Percentiles rank a stretch among this genome's conserved stretches.
phyloP scores from a whole-genome alignment of 2,329 filamentous ascomycete genomes.

The Davidsoniella australis region DNA sequence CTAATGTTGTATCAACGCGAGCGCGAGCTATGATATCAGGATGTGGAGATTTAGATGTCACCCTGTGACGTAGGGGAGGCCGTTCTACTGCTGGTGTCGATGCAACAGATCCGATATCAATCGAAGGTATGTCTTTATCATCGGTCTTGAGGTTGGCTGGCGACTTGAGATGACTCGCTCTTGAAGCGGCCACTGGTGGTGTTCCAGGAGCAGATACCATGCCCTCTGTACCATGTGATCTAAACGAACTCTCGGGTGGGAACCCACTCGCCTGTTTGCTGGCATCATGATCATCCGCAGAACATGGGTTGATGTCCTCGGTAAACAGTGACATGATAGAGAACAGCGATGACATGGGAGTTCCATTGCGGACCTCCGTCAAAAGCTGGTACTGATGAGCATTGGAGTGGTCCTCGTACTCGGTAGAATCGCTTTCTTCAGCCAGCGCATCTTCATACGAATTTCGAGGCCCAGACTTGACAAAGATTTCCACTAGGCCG shows the following conservation, averaged over 20 bases:
- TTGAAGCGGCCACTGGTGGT: conserved; percentile 3
- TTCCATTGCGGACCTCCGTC: conserved; percentile 93
- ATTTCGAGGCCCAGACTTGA: conserved; percentile 56
- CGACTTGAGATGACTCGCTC: neutral
- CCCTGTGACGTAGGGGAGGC: conserved; percentile 18
- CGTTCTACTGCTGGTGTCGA: neutral
- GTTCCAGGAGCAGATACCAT: conserved; percentile 10
- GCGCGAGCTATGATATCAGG: conserved; percentile 95
- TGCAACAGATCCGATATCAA: conserved; percentile 4
- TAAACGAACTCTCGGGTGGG: neutral
- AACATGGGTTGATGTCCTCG: conserved; percentile 71
- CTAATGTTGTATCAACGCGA: conserved; percentile 91
- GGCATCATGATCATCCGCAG: conserved; percentile 40
- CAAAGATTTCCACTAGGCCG: conserved; percentile 91
- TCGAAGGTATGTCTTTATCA: conserved; percentile 15
- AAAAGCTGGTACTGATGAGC: conserved; percentile 82
- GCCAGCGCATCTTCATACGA: conserved; percentile 19
- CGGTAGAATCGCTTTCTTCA: conserved; percentile 31
- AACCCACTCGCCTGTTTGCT: conserved; percentile 1
- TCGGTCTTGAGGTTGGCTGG: neutral
- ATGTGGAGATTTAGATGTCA: conserved; percentile 60
- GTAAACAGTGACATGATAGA: conserved; percentile 95
- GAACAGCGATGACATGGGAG: conserved; percentile 95
- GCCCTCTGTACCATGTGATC: neutral
- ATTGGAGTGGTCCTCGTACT: conserved; percentile 46